phyloP scores from a whole-genome alignment of 2,329 filamentous ascomycete species.

The Aureobasidium sp. region DNA sequence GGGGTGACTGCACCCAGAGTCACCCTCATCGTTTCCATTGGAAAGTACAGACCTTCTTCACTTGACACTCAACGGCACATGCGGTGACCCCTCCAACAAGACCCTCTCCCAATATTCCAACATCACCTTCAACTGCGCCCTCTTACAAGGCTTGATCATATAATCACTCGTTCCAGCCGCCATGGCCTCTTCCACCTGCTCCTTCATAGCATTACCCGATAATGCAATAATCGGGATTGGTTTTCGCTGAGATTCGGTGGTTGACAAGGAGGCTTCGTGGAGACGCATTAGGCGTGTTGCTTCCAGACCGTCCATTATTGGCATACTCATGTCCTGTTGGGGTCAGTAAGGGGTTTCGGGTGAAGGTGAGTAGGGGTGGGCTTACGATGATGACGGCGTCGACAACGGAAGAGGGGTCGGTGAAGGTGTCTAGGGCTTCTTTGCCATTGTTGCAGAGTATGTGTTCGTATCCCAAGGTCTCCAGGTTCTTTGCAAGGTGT shows the following conservation, averaged over 20 bases:
- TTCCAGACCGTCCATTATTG: constrained; percentile 16
- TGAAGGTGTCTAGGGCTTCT: constrained; percentile 14
- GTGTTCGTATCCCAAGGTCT: constrained; percentile 10
- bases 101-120: constrained; percentile 15
- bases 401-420: background rate
- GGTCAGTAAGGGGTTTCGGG: background rate
- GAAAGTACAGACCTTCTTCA: background rate
- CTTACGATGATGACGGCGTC: constrained; percentile 11
- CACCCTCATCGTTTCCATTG: too few species aligned
- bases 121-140: constrained; percentile 5
- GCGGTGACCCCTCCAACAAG: constrained; percentile 8
- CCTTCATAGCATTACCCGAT: constrained; percentile 17
- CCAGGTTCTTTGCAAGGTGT: constrained; percentile 12
- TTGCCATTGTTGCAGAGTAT: constrained; percentile 16
- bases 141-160: constrained; percentile 17
- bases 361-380: background rate
- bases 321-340: constrained; percentile 15
- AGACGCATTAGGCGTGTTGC: constrained; percentile 14
- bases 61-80: constrained; percentile 2
- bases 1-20: too few species aligned
- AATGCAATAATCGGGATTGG: constrained; percentile 16
- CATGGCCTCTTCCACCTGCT: constrained; percentile 16
- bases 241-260: background rate
- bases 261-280: background rate
- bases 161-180: constrained; percentile 16